These are phyloP conservation scores for Populus simonii DNA, from an alignment of 345 rosid genomes.

Conservation along the genomic window DNA sequence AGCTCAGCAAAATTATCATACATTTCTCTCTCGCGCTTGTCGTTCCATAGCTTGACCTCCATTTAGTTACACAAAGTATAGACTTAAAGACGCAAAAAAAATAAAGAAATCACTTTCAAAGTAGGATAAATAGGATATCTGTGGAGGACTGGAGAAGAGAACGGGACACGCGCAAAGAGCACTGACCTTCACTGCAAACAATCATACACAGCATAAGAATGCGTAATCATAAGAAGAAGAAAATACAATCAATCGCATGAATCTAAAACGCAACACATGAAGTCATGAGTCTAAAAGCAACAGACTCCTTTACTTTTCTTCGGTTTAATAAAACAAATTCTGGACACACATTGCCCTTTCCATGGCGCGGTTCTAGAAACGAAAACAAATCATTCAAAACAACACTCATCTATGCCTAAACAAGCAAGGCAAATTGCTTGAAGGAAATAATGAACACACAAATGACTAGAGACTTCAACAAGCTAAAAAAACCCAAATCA, in stretches of 20 bases:
- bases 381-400: neutral
- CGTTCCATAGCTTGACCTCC: constrained; percentile 97
- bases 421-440: neutral
- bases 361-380: neutral
- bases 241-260: neutral
- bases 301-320: neutral
- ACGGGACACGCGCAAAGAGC: constrained; percentile 94
- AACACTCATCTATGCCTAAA: neutral
- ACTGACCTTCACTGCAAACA: constrained; percentile 37
- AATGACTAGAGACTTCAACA: too few relatives aligned
- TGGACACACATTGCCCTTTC: neutral
- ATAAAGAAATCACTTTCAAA: constrained; percentile 89
- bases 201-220: neutral
- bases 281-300: neutral
- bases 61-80: constrained; percentile 23
- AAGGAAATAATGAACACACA: too few relatives aligned
- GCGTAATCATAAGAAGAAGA: neutral
- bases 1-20: constrained; percentile 94
- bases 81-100: neutral
- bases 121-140: constrained; percentile 14
- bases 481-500: too few relatives aligned
- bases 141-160: constrained; percentile 75
- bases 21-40: constrained; percentile 98
- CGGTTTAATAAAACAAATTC: neutral
- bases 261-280: constrained; percentile 5